phyloP scores from a whole-genome alignment of 306 rosid genomes.

The Glycyrrhiza uralensis region DNA sequence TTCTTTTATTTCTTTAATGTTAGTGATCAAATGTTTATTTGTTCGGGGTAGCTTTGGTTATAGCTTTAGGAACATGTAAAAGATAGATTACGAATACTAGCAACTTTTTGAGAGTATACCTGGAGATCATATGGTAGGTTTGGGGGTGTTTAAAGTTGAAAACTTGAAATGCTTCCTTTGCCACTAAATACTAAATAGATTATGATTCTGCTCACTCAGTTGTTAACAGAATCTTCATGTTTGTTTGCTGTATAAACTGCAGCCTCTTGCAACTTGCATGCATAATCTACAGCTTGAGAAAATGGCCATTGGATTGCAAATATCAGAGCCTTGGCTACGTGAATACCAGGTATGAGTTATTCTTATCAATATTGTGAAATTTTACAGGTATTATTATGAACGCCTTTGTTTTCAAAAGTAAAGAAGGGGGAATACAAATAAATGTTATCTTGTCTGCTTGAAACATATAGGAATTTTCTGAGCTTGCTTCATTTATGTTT shows the following conservation, averaged over 20 bases:
- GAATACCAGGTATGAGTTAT: slow-evolving; percentile 82
- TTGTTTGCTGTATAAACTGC: slow-evolving; percentile 24
- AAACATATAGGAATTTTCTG: not conserved
- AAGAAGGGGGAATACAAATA: not conserved
- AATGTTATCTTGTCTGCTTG: not conserved
- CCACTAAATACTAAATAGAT: not conserved
- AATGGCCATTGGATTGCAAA: slow-evolving; percentile 92
- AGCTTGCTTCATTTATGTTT: not conserved
- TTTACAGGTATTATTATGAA: not conserved
- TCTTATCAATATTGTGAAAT: not conserved
- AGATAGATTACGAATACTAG: not conserved
- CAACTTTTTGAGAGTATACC: not conserved
- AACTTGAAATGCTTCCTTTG: not conserved
- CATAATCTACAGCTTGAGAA: slow-evolving; percentile 75
- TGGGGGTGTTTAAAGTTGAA: not conserved
- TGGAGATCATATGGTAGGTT: not conserved
- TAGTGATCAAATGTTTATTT: not conserved
- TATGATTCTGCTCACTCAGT: not conserved
- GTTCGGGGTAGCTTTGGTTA: not conserved
- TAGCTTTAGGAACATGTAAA: slow-evolving; percentile 5
- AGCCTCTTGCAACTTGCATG: slow-evolving; percentile 98
- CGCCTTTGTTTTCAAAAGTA: not conserved
- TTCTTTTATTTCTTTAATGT: not conserved
- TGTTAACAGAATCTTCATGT: not conserved
- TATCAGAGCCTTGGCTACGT: slow-evolving; percentile 97